Conservation (phyloP, 2,329 filamentous ascomycete species). For the Fragosphaeria purpurea region DNA sequence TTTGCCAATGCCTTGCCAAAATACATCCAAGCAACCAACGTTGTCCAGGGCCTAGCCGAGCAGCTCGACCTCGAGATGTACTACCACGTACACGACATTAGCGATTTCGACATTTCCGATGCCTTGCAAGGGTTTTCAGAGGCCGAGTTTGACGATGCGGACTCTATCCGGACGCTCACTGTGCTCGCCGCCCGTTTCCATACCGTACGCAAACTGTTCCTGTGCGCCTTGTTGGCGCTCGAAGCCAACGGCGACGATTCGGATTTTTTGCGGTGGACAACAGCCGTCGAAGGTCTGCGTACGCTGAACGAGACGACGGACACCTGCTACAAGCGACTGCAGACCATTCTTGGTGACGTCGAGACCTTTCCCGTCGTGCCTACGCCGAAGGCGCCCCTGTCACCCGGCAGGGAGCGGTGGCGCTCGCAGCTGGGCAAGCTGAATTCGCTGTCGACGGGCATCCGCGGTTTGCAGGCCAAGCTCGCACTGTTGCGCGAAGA, state of each 20-base stretch:
- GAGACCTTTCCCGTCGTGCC: conserved; percentile 51
- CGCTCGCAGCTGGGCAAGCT: conserved; percentile 82
- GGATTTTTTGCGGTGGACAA: conserved; percentile 70
- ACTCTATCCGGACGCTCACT: conserved; percentile 72
- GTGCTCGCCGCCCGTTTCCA: conserved; percentile 72
- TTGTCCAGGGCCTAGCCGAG: conserved; percentile 64
- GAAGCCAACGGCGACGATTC: conserved; percentile 69
- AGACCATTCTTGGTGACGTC: conserved; percentile 64
- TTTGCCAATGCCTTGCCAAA: conserved; percentile 61
- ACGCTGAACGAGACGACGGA: conserved; percentile 52
- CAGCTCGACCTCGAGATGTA: conserved; percentile 82
- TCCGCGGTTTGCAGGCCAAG: conserved; percentile 87
- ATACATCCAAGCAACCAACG: conserved; percentile 59
- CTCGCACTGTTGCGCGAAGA: conserved; percentile 86
- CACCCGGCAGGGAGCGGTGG: conserved; percentile 72
- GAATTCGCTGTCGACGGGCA: conserved; percentile 78
- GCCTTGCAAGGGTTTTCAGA: conserved; percentile 53
- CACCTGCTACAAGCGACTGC: conserved; percentile 54
- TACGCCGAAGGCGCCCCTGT: conserved; percentile 50
- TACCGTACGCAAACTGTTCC: conserved; percentile 69
- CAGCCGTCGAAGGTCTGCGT: conserved; percentile 65
- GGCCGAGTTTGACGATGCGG: conserved; percentile 61
- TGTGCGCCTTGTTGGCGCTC: conserved; percentile 82
- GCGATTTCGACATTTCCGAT: conserved; percentile 60
- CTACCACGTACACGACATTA: conserved; percentile 80